Evolutionary conservation across 2,329 filamentous ascomycete species (phyloP).

Genomic region (Ceratocystis lukuohia): DNA sequence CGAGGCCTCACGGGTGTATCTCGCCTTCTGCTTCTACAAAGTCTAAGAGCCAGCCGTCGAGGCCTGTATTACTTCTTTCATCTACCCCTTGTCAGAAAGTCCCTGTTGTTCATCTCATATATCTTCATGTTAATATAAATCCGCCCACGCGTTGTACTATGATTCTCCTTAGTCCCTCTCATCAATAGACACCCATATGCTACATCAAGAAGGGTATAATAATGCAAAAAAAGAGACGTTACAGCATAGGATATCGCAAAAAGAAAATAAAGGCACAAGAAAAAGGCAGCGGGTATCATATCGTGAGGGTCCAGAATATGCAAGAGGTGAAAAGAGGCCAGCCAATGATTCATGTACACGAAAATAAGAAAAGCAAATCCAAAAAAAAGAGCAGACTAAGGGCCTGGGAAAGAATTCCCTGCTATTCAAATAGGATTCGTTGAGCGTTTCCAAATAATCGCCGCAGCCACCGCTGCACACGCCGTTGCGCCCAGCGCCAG

Average conservation of each 20-base stretch:
- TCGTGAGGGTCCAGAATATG: neutral
- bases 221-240: neutral
- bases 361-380: neutral
- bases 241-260: slow-evolving; percentile 21
- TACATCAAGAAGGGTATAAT: slow-evolving; percentile 6
- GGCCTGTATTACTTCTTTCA: neutral
- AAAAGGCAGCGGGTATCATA: slow-evolving; percentile 1
- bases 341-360: slow-evolving; percentile 5
- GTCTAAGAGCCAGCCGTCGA: slow-evolving; percentile 37
- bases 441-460: slow-evolving; percentile 51
- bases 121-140: neutral
- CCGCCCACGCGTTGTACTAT: neutral
- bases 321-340: neutral
- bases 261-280: slow-evolving; percentile 12
- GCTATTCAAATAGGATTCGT: slow-evolving; percentile 32
- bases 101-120: neutral
- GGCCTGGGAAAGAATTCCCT: neutral
- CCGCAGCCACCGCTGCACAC: slow-evolving; percentile 48
- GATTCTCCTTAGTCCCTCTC: neutral
- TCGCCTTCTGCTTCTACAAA: slow-evolving; percentile 96
- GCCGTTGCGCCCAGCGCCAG: slow-evolving; percentile 65
- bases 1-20: slow-evolving; percentile 83
- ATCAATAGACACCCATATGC: neutral
- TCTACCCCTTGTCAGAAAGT: neutral
- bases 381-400: slow-evolving; percentile 8